phyloP scores from a whole-genome alignment of 192 early-diverging fungal genomes.

The Funneliformis geosporum region DNA sequence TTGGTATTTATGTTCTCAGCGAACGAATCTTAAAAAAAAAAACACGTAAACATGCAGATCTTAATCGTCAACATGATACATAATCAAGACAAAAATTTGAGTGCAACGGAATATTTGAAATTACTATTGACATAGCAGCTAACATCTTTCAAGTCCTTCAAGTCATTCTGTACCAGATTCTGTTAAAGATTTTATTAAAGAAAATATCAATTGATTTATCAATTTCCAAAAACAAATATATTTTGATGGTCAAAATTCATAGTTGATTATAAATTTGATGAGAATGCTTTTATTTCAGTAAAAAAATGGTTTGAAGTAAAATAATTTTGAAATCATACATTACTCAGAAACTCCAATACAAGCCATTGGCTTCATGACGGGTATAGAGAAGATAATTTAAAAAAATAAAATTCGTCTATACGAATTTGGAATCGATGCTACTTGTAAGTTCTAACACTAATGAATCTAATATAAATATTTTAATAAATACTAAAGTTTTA shows the following conservation, averaged over 20 bases:
- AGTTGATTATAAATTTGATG: background rate
- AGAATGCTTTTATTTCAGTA: background rate
- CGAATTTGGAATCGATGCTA: background rate
- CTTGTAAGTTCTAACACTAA: background rate
- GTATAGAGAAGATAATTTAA: background rate
- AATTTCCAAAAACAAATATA: background rate
- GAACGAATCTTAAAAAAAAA: too few species aligned
- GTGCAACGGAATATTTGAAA: too few species aligned
- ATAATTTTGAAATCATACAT: background rate
- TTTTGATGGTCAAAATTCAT: background rate
- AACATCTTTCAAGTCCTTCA: too few species aligned
- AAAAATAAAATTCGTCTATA: background rate
- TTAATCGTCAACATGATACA: too few species aligned
- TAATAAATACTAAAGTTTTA: background rate
- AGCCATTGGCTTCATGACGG: background rate
- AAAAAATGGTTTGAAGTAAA: background rate
- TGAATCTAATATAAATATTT: background rate
- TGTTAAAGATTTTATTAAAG: too few species aligned
- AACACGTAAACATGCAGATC: too few species aligned
- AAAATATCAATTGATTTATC: too few species aligned
- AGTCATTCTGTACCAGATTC: too few species aligned
- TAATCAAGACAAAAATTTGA: too few species aligned
- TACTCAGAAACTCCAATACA: background rate
- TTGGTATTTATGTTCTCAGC: too few species aligned
- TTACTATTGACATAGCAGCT: too few species aligned